Evolutionary conservation across 129 eudicot genomes (phyloP), one percentile per base, ranked within the genome.

Genomic region (Calendula officinalis): DNA sequence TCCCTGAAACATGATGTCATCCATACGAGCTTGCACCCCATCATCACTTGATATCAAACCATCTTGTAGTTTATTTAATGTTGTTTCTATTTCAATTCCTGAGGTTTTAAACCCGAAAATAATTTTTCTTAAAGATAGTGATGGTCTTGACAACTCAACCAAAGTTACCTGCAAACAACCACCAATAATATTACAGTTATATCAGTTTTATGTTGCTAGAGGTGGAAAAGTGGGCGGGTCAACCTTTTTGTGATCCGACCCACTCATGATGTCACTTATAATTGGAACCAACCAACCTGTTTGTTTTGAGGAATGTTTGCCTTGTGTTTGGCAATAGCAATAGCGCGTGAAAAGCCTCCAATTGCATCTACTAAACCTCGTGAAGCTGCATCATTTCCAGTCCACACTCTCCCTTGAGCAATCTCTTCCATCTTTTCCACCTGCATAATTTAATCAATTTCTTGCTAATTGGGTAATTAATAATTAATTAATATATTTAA

Each of bases 361-460:
- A 91, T 82, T 27, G 96, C 95, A 72, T 91, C 98, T 67, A 91
- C 95, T 69, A 87, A 72, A 50, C 98, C 98, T 38, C 84, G 78
- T 41, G 88, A 78, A 68, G 81, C 86, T 16, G 98, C 98, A 76
- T 91, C 94, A 9, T 68, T 76, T 15, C 95, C 98, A 0, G 84
- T 91, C 98, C 98, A 91, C 41, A 91, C 90, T 73, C 98, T 84
- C 45, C 98, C 98, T 84, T 91, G 98, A 39, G 98, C 98, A 33
- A 82, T 77, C 78, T 91, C 98, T 73, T 91, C 98, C 95, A 91
- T 91, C 64, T 80, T 59, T 6, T 91, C 98, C 66, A 82, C 85
- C 98, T 91, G 73, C 64, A 80, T 33, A 7, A 60, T 17, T 11
- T n/a, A 17, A 71, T 44, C 35, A 47, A 39, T 54, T 51, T 13